phyloP scores from a whole-genome alignment of 2,329 filamentous ascomycete species.

The Atkinsonella texensis region DNA sequence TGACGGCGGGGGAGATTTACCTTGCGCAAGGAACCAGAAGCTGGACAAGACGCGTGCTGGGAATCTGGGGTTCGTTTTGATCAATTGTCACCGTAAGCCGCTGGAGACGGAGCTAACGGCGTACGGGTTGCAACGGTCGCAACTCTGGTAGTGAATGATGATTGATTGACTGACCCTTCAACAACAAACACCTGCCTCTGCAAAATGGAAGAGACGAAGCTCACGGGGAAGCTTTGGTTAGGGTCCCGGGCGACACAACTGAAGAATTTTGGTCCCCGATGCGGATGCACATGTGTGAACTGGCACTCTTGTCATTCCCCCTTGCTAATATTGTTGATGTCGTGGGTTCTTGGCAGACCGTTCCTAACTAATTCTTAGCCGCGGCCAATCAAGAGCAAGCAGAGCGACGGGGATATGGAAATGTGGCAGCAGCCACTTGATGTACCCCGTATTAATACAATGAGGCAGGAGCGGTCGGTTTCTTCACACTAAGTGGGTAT shows the following conservation, averaged over 20 bases:
- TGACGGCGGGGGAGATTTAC: not conserved
- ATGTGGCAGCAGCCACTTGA: not conserved
- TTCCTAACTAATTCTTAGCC: not conserved
- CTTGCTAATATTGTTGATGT: not conserved
- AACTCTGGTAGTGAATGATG: not conserved
- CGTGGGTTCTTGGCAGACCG: not conserved
- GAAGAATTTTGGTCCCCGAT: not conserved
- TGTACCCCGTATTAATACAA: no score
- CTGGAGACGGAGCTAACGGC: not conserved
- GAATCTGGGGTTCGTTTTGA: not conserved
- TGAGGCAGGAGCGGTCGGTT: not conserved
- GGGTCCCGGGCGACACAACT: not conserved
- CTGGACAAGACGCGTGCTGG: not conserved
- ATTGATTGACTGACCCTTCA: not conserved
- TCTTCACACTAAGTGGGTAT: not conserved
- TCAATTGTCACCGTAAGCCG: not conserved
- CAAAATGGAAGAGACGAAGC: not conserved
- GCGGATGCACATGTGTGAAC: not conserved
- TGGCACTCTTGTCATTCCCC: not conserved
- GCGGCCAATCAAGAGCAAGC: conserved; percentile 1
- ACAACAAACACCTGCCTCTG: not conserved
- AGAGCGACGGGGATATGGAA: not conserved
- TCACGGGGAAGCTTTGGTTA: not conserved
- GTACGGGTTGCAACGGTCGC: not conserved
- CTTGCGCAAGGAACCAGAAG: not conserved